These are phyloP conservation scores for Cyclostephanos invisitatus DNA, from an alignment of 108 stramenopile genomes.

Conservation along the genomic window DNA sequence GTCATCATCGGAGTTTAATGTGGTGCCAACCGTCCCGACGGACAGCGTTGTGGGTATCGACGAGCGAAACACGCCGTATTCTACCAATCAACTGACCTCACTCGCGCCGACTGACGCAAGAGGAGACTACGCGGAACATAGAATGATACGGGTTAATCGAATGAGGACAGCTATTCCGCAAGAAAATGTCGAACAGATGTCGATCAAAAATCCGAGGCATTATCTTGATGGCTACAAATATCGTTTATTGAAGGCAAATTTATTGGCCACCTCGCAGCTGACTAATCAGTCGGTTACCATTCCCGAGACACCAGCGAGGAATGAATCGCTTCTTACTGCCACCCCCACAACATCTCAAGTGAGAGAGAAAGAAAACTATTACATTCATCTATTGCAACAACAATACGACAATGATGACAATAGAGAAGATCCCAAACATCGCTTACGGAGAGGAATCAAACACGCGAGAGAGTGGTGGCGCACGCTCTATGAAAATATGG, in stretches of 20 bases:
- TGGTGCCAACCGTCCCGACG: background rate
- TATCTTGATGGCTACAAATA: conserved; percentile 31
- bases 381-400: conserved; percentile 27
- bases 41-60: too few species aligned
- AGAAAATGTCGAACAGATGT: background rate
- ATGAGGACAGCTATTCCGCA: background rate
- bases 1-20: background rate
- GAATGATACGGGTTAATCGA: conserved; percentile 8
- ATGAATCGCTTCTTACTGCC: background rate
- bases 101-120: conserved; percentile 3
- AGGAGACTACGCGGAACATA: background rate
- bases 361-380: conserved; percentile 26
- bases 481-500: conserved; percentile 5
- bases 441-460: conserved; percentile 10
- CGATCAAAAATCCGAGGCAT: background rate
- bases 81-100: too few species aligned
- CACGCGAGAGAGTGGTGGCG: conserved; percentile 14
- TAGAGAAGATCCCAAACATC: conserved; percentile 1
- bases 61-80: too few species aligned
- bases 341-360: conserved; percentile 7
- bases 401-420: conserved; percentile 20
- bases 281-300: conserved; percentile 21
- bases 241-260: conserved; percentile 6
- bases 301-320: conserved; percentile 10
- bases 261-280: conserved; percentile 19